Base-by-base conservation (phyloP, 1,139 yeast genomes). In the Yamadazyma siamensis region DNA sequence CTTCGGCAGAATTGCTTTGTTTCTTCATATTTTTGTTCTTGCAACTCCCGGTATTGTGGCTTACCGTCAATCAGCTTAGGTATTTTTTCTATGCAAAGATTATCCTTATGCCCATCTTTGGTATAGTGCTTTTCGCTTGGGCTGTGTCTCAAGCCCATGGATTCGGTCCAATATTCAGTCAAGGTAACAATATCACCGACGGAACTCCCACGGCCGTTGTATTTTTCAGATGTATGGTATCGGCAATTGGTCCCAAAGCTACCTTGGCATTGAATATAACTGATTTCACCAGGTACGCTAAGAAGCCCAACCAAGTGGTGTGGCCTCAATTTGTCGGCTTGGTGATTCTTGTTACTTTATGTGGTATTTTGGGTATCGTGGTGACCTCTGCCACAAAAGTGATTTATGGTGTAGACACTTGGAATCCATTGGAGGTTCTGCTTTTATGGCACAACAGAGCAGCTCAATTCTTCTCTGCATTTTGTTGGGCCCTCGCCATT, bases 401-500 rank as follows among this genome's bases (percentile, higher is more conserved):
- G 12, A 38, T 48, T 23, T 39, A 36, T 18, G 43, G 41, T 8
- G 41, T 26, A 4, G 31, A 28, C 10, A 36, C 57, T 32, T 63
- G 70, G 70, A 55, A 61, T 31, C 66, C 66, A 7, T 54, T 59
- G 28, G 60, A 55, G 24, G 55, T 35, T 19, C 50, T 48, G 36
- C 41, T 28, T 13, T 31, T 46, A 17, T 30, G 50, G 24, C 52
- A 52, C 22, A 47, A 49, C 23, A 50, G 75, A 39, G 64, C 70
- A 10, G 77, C 68, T 19, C 37, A 43, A 47, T 34, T 50, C 41
- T 27, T 28, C 54, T 26, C 56, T n/a, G 50, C 66, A 29, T 56
- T 61, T 28, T 65, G 57, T n/a, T 59, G 58, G 11, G 59, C 58
- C 38, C 57, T 60, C 41, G 37, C 49, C 5, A 49, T 52, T 8